Evolutionary conservation across 1,139 yeast species (phyloP), one percentile per base, ranked within the genome.

Genomic region (Tardiomyces digboiensis): DNA sequence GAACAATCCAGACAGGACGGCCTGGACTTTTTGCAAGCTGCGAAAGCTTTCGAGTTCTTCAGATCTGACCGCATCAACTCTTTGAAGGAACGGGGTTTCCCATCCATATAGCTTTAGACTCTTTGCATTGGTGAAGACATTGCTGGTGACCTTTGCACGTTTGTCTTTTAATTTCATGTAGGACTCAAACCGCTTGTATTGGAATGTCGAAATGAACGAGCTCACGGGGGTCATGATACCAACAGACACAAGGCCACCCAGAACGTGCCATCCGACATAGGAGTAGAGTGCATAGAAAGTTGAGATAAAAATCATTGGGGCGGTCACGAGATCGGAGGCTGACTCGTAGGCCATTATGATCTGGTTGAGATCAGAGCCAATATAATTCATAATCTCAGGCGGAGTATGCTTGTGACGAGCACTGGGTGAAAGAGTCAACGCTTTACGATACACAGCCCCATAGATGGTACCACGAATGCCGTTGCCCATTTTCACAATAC

Each of bases 341-440:
- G 79, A 80, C 4, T 78, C 76, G 39, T 78, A 60, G 6, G 89
- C 87, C 21, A 69, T 71, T 49, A 75, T 84, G 40, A 80, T 70
- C 52, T 78, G 77, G 62, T 84, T 93, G 8, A 89, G 81, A 67
- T 91, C 98, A 39, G 87, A 95, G 45, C 94, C 82, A 59, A 78
- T 68, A 58, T 89, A 72, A 58, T 89, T 91, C 49, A 91, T 97
- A 57, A 91, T 87, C 60, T 89, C 97, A 58, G 97, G 36, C 16
- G 47, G 67, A 1, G 85, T 78, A 42, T 85, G 78, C 44, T 75
- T 71, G 49, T 78, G 82, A 44, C 86, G 80, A 2, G 93, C 80
- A 55, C 87, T 95, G 55, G 79, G 82, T 1, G 95, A 84, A 48
- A 91, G 71, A 5, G 74, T 75, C 50, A 91, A 66, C 0, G 97